These are phyloP conservation scores for Phytophthora megakarya DNA, from an alignment of 352 stramenopile species.

Conservation along the genomic window DNA sequence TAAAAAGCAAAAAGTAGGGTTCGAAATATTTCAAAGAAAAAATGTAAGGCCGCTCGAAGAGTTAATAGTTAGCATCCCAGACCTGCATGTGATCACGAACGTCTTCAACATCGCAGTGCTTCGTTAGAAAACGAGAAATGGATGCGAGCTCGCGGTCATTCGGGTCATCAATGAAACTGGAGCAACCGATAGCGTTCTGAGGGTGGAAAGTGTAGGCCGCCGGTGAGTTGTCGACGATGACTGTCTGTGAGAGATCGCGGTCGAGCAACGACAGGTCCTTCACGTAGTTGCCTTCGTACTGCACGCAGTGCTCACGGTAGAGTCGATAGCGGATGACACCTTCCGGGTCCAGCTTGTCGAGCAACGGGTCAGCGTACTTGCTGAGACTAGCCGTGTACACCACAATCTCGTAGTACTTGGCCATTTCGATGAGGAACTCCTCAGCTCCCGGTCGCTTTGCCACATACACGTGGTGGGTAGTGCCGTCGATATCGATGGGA, in stretches of 20 bases:
- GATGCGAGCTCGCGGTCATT: constrained; percentile 87
- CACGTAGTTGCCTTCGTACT: constrained; percentile 95
- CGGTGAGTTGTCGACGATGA: constrained; percentile 99
- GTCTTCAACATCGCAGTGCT: constrained; percentile 54
- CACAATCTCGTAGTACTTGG: constrained; percentile 98
- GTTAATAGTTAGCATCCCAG: constrained; percentile 69
- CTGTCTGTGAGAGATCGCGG: constrained; percentile 91
- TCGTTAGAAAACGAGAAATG: constrained; percentile 63
- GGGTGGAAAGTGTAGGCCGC: constrained; percentile 98
- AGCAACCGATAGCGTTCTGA: constrained; percentile 74
- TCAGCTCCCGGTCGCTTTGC: constrained; percentile 93
- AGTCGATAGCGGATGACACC: constrained; percentile 89
- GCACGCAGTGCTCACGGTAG: constrained; percentile 95
- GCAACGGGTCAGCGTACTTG: constrained; percentile 96
- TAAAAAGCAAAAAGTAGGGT: too few relatives aligned
- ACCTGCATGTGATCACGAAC: constrained; percentile 69
- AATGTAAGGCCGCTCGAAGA: too few relatives aligned
- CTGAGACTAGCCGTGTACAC: constrained; percentile 97
- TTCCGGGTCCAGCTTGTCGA: constrained; percentile 96
- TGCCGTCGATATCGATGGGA: constrained; percentile 94
- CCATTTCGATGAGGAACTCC: constrained; percentile 95
- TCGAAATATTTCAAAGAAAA: too few relatives aligned
- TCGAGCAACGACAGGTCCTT: constrained; percentile 97
- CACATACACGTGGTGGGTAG: constrained; percentile 89
- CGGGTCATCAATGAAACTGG: constrained; percentile 90